These are phyloP conservation scores for Clarireedia hainanense DNA, from an alignment of 2,329 filamentous ascomycete species.

Conservation along the genomic window DNA sequence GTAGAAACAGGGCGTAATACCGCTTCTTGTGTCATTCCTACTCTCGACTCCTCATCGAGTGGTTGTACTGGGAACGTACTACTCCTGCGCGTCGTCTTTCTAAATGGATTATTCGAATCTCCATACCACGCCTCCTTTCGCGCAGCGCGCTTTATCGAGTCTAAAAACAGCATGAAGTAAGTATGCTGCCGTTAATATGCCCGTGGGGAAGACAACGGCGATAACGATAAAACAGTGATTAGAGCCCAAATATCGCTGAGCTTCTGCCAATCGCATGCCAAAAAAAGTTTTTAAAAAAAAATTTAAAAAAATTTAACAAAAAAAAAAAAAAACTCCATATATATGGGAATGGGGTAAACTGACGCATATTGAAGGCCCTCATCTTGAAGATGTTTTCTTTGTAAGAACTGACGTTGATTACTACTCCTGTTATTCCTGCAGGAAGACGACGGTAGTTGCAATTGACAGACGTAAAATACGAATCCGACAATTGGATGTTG, in stretches of 20 bases:
- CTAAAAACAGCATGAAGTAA: constrained; percentile 16
- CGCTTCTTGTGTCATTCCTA: constrained; percentile 1
- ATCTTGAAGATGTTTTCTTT: background rate
- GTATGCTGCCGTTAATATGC: background rate
- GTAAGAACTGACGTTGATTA: background rate
- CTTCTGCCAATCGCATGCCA: background rate
- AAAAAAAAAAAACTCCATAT: background rate
- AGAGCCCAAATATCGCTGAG: background rate
- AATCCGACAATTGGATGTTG: no score
- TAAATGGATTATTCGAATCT: constrained; percentile 26
- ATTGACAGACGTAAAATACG: no score
- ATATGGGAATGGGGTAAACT: background rate
- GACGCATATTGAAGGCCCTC: background rate
- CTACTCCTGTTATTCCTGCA: no score
- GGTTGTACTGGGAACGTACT: constrained; percentile 6
- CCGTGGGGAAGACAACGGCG: background rate
- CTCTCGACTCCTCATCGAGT: constrained; percentile 8
- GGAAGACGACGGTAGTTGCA: no score
- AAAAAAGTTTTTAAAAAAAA: background rate
- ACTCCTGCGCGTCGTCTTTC: constrained; percentile 18
- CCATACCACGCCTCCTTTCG: constrained; percentile 28
- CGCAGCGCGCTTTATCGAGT: constrained; percentile 23
- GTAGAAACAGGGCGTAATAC: constrained; percentile 10
- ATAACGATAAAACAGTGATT: background rate
- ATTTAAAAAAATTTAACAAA: background rate